phyloP scores from a whole-genome alignment of 2,329 filamentous ascomycete species.

The Claviceps quebecensis region DNA sequence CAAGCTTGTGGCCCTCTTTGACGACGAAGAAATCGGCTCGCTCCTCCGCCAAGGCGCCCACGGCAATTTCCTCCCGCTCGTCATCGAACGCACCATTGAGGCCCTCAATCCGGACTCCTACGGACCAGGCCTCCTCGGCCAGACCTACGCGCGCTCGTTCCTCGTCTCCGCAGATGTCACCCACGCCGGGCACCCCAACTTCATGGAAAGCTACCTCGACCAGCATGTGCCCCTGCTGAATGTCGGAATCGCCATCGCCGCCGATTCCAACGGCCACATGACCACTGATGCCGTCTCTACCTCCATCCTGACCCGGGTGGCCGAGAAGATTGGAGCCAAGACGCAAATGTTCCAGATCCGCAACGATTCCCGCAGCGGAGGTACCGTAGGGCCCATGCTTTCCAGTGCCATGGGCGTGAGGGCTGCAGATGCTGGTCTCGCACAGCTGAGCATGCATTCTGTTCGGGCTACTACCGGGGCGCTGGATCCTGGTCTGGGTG shows the following conservation, averaged over 20 bases:
- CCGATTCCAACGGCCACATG: conserved; percentile 89
- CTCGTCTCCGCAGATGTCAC: conserved; percentile 85
- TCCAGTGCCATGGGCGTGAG: conserved; percentile 67
- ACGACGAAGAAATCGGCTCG: conserved; percentile 93
- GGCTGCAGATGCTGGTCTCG: conserved; percentile 75
- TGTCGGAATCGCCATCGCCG: conserved; percentile 65
- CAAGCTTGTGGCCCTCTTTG: conserved; percentile 87
- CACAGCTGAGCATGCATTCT: conserved; percentile 88
- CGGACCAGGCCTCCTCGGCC: conserved; percentile 52
- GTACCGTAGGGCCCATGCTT: conserved; percentile 89
- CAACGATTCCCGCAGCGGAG: conserved; percentile 79
- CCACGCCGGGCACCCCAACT: conserved; percentile 92
- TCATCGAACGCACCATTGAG: conserved; percentile 72
- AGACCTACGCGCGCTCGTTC: conserved; percentile 86
- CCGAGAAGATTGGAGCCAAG: conserved; percentile 54
- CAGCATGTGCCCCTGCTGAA: conserved; percentile 82
- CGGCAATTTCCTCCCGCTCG: conserved; percentile 73
- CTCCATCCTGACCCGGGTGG: conserved; percentile 64
- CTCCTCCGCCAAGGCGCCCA: conserved; percentile 78
- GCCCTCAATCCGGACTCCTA: conserved; percentile 38
- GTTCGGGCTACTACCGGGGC: conserved; percentile 79
- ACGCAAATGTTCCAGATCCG: conserved; percentile 89
- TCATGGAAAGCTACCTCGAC: conserved; percentile 66
- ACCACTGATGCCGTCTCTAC: conserved; percentile 83
- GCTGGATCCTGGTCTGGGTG: conserved; percentile 75